Conservation (phyloP, 352 stramenopile species). For the Globisporangium paroecandrum region DNA sequence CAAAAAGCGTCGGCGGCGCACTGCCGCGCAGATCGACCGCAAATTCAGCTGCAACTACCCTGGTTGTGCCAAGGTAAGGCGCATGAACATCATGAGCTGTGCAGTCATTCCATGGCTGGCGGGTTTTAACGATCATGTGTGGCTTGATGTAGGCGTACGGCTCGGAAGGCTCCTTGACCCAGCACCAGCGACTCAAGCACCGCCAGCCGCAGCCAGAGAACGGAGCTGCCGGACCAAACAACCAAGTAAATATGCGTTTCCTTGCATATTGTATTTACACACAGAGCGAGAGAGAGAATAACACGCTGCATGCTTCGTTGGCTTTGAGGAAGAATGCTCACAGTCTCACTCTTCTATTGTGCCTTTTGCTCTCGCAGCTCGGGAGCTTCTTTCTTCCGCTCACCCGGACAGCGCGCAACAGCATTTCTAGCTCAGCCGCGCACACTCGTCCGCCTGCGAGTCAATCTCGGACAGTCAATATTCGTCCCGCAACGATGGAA, state of each 20-base stretch:
- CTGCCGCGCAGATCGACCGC: constrained; percentile 77
- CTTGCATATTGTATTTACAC: not conserved
- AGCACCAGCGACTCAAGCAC: constrained; percentile 82
- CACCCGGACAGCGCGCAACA: constrained; percentile 28
- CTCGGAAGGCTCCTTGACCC: constrained; percentile 72
- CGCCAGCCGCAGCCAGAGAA: constrained; percentile 29
- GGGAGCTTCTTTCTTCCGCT: constrained; percentile 47
- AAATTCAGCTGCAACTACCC: constrained; percentile 67
- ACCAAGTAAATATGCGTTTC: constrained; percentile 24
- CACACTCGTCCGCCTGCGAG: constrained; percentile 5
- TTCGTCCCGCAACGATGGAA: constrained; percentile 51
- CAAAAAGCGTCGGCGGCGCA: constrained; percentile 73
- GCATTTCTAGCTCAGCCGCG: constrained; percentile 7
- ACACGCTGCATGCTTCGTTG: not conserved
- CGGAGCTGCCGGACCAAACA: constrained; percentile 24
- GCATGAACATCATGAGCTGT: not conserved
- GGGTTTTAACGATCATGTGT: not conserved
- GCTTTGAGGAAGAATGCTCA: not conserved
- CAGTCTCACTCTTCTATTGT: not conserved
- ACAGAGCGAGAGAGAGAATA: not conserved
- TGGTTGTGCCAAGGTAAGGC: constrained; percentile 57
- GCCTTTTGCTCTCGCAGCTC: constrained; percentile 17
- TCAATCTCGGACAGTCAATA: constrained; percentile 38
- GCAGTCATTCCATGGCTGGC: not conserved
- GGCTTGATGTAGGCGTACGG: constrained; percentile 58